Evolutionary conservation across 768 basidiomycete genomes (phyloP).

Genomic region (Multifurca ochricompacta): DNA sequence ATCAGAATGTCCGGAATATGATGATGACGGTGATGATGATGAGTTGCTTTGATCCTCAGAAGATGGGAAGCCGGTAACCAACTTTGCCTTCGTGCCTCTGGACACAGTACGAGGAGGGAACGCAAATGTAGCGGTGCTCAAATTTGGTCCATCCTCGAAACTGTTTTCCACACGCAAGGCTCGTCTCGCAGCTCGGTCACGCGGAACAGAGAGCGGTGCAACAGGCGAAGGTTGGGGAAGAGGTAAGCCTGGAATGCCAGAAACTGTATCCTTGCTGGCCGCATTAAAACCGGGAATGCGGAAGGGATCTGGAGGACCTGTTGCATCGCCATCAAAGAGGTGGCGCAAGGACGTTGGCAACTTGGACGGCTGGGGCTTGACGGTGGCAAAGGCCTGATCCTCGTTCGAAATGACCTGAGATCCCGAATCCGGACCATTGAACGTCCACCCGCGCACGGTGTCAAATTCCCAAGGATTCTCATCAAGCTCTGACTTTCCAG

Average conservation of each 20-base stretch:
- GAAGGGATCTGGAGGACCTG: conserved; percentile 33
- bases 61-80: neutral
- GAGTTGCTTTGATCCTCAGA: conserved; percentile 4
- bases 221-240: conserved; percentile 25
- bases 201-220: conserved; percentile 32
- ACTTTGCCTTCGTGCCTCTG: conserved; percentile 20
- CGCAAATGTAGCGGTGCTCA: conserved; percentile 44
- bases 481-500: conserved; percentile 16
- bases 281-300: conserved; percentile 33
- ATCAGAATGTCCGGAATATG: neutral
- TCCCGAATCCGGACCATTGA: neutral
- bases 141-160: conserved; percentile 35
- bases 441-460: conserved; percentile 45
- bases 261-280: conserved; percentile 16
- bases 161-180: conserved; percentile 26
- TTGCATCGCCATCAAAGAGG: conserved; percentile 60
- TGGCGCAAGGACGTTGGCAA: conserved; percentile 72
- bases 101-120: conserved; percentile 39
- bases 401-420: conserved; percentile 3
- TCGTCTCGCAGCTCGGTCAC: conserved; percentile 28
- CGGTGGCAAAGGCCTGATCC: conserved; percentile 32
- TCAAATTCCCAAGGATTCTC: conserved; percentile 71
- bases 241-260: conserved; percentile 21
- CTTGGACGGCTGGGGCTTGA: conserved; percentile 43
- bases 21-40: neutral